Evolutionary conservation across 1,284 basidiomycete genomes (phyloP), one percentile per base, ranked within the genome.

Genomic region (Afroboletus lepidellus): DNA sequence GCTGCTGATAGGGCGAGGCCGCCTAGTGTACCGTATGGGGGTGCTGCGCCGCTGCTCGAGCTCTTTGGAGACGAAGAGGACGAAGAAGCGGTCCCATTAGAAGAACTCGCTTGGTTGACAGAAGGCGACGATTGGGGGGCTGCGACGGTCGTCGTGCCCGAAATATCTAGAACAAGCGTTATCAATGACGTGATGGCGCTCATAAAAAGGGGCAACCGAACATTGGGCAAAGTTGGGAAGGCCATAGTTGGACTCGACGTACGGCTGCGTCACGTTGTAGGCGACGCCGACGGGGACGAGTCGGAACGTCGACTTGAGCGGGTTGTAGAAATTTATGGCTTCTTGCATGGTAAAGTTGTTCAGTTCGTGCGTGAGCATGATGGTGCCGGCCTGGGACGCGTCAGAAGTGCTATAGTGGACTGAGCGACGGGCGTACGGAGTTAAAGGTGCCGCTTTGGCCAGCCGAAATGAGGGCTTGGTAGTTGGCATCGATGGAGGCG

Each of bases 341-440:
- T 78, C 70, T 5, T 59, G 57, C 78, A 80, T 79, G 5, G 79
- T 80, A 56, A 70, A 78, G 53, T 77, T 76, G 59, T 77, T 75
- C n/a, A n/a, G n/a, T n/a, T n/a, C n/a, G n/a, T n/a, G n/a, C n/a
- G n/a, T n/a, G n/a, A n/a, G n/a, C n/a, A 81, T 74, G 51, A 81
- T 80, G 0, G 74, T 71, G 9, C 79, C 79, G 15, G 34, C 58
- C 77, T 79, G 32, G 1, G 8, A 30, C 21, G 20, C 3, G 36
- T 50, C n/a, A 50, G 18, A 24, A 23, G 34, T n/a, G 38, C 8
- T 16, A 20, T 24, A 20, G n/a, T 23, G 13, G 20, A n/a, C n/a
- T n/a, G n/a, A n/a, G n/a, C n/a, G n/a, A n/a, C n/a, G n/a, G n/a
- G n/a, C n/a, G n/a, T 57, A 76, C 76, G 15, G 53, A 63, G 46